Conservation (phyloP, 106 monocot genomes). For the Cymbidium sinense region DNA sequence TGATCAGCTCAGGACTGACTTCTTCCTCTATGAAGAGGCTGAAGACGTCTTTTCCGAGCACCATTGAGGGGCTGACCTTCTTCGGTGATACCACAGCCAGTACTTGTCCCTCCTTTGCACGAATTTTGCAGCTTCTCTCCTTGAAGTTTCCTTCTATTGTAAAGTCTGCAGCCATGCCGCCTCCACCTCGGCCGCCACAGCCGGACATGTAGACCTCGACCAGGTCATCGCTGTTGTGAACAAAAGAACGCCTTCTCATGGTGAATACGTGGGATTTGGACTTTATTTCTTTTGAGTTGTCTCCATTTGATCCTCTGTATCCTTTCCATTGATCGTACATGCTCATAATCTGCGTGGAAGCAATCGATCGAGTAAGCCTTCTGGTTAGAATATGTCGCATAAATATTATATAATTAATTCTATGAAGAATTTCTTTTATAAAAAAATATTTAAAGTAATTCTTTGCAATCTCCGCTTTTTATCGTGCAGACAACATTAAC, state of each 20-base stretch:
- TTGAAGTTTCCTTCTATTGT: not conserved
- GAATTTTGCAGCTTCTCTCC: not conserved
- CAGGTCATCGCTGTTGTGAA: not conserved
- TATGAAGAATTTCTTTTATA: no score
- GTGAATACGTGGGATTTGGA: not conserved
- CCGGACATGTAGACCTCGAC: not conserved
- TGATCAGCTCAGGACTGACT: not conserved
- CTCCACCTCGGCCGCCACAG: no score
- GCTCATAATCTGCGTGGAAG: slow-evolving; percentile 42
- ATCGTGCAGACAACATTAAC: no score
- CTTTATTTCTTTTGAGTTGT: not conserved
- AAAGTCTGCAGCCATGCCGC: not conserved
- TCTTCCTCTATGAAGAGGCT: not conserved
- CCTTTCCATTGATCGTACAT: slow-evolving; percentile 62
- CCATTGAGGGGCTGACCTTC: not conserved
- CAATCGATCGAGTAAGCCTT: no score
- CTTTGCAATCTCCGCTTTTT: no score
- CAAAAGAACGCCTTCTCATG: not conserved
- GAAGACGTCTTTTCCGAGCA: not conserved
- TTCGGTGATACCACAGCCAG: not conserved
- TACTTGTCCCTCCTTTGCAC: not conserved
- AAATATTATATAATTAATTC: no score
- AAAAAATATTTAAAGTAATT: no score
- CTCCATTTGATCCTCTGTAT: slow-evolving; percentile 18
- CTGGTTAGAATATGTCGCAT: no score